Percentiles rank a stretch among this genome's conserved stretches.
These are phyloP conservation scores for Cylindrodendrum hubeiense DNA, from an alignment of 2,329 filamentous ascomycete genomes.

Conservation along the genomic window DNA sequence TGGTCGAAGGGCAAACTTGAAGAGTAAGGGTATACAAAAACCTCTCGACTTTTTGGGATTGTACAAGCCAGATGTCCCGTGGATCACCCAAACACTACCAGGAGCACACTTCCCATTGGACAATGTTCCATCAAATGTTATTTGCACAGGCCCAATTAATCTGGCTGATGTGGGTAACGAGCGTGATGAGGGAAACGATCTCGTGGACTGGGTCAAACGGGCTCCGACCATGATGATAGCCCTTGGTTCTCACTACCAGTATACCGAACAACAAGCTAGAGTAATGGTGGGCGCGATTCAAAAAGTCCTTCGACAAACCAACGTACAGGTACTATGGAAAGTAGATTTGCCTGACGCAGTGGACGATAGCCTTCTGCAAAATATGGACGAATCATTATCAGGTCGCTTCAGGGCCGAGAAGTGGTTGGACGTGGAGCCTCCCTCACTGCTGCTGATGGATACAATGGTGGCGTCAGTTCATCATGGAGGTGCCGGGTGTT, in stretches of 20 bases:
- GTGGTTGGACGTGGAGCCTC: conserved; percentile 47
- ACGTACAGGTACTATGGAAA: conserved; percentile 50
- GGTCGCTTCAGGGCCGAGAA: conserved; percentile 24
- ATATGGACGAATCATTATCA: conserved; percentile 19
- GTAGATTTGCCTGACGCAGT: conserved; percentile 27
- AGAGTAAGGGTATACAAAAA: conserved; percentile 1
- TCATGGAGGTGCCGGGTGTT: conserved; percentile 38
- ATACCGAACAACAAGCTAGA: not conserved
- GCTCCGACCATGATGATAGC: conserved; percentile 5
- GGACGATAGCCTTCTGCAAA: conserved; percentile 19
- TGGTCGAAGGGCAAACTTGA: not conserved
- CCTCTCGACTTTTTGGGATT: conserved; percentile 3
- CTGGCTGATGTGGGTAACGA: not conserved
- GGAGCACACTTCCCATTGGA: not conserved
- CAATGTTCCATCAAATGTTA: not conserved
- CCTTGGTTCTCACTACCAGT: conserved; percentile 6
- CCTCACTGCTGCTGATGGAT: conserved; percentile 49
- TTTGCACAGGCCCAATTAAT: conserved; percentile 3
- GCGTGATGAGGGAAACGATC: not conserved
- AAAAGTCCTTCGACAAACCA: conserved; percentile 8
- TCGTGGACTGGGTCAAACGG: conserved; percentile 2
- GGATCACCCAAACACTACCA: conserved; percentile 6
- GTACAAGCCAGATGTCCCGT: conserved; percentile 1
- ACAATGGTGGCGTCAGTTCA: conserved; percentile 34
- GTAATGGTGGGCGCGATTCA: conserved; percentile 3